Base-by-base conservation (phyloP, 352 stramenopile genomes). In the Phytophthora nicotianae region DNA sequence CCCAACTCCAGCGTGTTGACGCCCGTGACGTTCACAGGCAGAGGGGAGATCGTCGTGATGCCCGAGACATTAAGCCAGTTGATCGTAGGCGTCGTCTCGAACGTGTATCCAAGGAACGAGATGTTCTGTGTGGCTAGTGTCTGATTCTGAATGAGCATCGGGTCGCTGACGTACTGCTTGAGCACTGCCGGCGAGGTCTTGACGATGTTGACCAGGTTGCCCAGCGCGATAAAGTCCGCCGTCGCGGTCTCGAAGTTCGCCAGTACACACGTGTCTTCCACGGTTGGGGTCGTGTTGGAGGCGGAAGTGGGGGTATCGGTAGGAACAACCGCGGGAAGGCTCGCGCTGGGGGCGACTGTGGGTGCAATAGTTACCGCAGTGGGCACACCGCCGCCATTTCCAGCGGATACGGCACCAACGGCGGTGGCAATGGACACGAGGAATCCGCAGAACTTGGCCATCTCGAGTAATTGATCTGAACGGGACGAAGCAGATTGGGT, bases 81-180 rank as follows among this genome's bases (percentile, higher is more conserved):
- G 68, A 89, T 77, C 26, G 75, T 77, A 10, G 77, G 77, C 17
- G 75, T 88, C 17, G 50, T 33, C 46, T 58, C 16, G 51, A 85
- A 62, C n/a, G 51, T 70, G 46, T 83, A 81, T 63, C 78, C 78
- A 4, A 88, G 72, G 50, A 86, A 65, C 37, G 68, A 78, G 51
- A 83, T 66, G 26, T 77, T 73, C 41, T 81, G 59, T n/a, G 65
- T 43, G 16, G 81, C 61, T 19, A 88, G 46, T 23, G 53, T 68
- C 45, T 83, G 67, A 62, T 86, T 56, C 9, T 50, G 17, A 26
- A 88, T 45, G 29, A 71, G 35, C 19, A 86, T 40, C 38, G 79
- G 79, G 57, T 88, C 79, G 37, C 56, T 68, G 2, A 75, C 48
- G 53, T 71, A 71, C 29, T 49, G 50, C 57, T 69, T 70, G 20